Evolutionary conservation across 139 green algal species (phyloP), one percentile per base, ranked within the genome.

Genomic region (Chlorella sp.): DNA sequence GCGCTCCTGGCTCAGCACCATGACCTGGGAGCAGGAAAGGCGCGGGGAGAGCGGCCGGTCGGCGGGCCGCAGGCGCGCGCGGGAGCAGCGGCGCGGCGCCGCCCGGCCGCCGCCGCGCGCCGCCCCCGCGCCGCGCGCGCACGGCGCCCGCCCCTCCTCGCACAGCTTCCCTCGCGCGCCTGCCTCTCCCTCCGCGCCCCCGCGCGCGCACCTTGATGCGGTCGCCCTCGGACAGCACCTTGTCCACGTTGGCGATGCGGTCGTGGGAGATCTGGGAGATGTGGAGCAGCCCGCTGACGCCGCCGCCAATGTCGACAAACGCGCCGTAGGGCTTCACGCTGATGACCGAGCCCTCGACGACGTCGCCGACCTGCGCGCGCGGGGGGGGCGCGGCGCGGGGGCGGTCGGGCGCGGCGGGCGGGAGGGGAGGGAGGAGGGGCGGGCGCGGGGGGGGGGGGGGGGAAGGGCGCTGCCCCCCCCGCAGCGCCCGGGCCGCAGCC

Each of bases 261-360:
- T 98, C 94, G 75, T 97, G 87, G 29, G 84, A 94, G 86, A 99
- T 97, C 86, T 99, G 95, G 76, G 84, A 95, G 77, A 99, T 95
- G 83, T 99, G 96, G 80, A 99, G 88, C 83, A 99, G 89, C 45
- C 96, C 96, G 36, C 84, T 93, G 59, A 94, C 71, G 51, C 93
- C 96, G 27, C 70, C 53, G 65, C 94, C 96, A 50, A 99, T 82
- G 67, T 98, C 94, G 9, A 99, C 77, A 64, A 99, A 99, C 17
- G 95, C 96, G 68, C 96, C 96, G 79, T 98, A 99, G 11, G 92
- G 91, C 87, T 97, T 95, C 17, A 99, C 87, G 3, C 82, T 79
- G 76, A 93, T 86, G 35, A 99, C 93, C 19, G 84, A 90, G 45
- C 95, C 96, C 58, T 90, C 73, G n/a, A 98, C 89, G 6, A 99